These are phyloP conservation scores for Mortierella sp. DNA, from an alignment of 371 early-diverging fungal species.

Conservation along the genomic window DNA sequence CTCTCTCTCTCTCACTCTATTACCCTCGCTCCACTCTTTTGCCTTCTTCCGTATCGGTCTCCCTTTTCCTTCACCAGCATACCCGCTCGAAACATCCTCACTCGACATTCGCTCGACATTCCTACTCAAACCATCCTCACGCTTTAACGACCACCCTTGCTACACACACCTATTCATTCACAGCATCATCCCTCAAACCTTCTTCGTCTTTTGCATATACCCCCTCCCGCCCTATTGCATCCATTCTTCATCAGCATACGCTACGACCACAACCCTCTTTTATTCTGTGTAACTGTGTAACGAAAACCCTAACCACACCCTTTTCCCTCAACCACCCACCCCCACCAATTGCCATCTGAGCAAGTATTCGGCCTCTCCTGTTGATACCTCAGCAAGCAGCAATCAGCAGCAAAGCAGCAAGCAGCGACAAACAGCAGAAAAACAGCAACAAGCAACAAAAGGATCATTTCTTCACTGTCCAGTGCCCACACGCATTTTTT, in stretches of 20 bases:
- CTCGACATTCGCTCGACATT: no score
- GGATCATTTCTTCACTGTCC: background rate
- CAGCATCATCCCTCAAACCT: background rate
- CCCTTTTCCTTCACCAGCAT: background rate
- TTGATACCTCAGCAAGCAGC: background rate
- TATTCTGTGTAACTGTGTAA: conserved; percentile 10
- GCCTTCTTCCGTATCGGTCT: no score
- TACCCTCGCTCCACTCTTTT: background rate
- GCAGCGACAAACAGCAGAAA: background rate
- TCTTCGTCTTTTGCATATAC: background rate
- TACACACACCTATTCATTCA: background rate
- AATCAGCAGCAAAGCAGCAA: background rate
- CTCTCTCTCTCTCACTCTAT: no score
- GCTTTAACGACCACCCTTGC: background rate
- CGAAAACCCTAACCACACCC: background rate
- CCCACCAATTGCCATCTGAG: background rate
- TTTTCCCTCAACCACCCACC: background rate
- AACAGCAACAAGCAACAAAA: background rate
- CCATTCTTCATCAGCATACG: background rate
- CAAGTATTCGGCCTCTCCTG: background rate
- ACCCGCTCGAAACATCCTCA: no score
- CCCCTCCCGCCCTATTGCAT: background rate
- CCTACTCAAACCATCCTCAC: background rate
- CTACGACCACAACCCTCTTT: background rate
- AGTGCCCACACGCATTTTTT: background rate